Conservation (phyloP, 306 rosid genomes). For the Gillenia trifoliata region DNA sequence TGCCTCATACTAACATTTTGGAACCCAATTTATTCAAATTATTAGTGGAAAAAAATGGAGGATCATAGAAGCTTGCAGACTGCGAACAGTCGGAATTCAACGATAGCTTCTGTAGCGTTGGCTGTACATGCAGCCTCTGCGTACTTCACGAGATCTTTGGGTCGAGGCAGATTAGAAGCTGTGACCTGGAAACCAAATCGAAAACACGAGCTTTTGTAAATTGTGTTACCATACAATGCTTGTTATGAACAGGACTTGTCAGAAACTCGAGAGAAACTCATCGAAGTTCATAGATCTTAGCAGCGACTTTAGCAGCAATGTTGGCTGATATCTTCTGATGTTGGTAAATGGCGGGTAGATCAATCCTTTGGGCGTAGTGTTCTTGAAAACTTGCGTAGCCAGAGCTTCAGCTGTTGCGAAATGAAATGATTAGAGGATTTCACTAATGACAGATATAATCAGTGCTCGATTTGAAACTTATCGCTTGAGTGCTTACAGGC, state of each 20-base stretch:
- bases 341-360: slow-evolving; percentile 97
- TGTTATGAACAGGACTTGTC: neutral
- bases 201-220: slow-evolving; percentile 5
- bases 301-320: slow-evolving; percentile 90
- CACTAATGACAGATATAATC: neutral
- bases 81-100: slow-evolving; percentile 13
- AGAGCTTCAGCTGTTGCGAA: slow-evolving; percentile 78
- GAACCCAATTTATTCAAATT: neutral
- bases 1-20: neutral
- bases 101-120: slow-evolving; percentile 76
- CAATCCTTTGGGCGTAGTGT: slow-evolving; percentile 74
- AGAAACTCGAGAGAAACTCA: slow-evolving; percentile 36
- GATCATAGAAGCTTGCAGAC: neutral
- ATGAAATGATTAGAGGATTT: neutral
- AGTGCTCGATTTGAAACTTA: neutral
- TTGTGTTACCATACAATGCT: neutral
- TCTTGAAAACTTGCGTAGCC: slow-evolving; percentile 76
- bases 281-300: slow-evolving; percentile 87
- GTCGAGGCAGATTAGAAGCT: slow-evolving; percentile 90
- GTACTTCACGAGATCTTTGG: slow-evolving; percentile 81
- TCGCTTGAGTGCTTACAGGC: slow-evolving; percentile 61
- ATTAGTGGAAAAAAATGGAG: neutral
- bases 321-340: slow-evolving; percentile 91
- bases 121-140: slow-evolving; percentile 99
- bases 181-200: slow-evolving; percentile 50